phyloP scores from a whole-genome alignment of 768 basidiomycete species.

The Tulasnella sp. region DNA sequence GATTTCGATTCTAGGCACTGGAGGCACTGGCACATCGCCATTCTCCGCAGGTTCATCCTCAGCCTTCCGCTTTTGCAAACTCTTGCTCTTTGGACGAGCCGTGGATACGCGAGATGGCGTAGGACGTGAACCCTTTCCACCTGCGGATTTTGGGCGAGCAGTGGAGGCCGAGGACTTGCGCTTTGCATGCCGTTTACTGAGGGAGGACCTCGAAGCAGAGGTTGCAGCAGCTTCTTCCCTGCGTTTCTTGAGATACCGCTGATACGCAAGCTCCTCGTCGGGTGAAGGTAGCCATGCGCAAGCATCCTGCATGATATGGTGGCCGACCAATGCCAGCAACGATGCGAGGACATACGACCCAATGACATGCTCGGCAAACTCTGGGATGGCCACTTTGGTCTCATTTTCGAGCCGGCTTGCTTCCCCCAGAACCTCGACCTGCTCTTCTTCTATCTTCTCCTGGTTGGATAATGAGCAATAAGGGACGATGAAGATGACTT shows the following conservation, averaged over 20 bases:
- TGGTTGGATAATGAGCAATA: conserved; percentile 27
- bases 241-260: conserved; percentile 7
- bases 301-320: conserved; percentile 26
- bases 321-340: conserved; percentile 28
- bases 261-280: conserved; percentile 5
- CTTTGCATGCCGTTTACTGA: not conserved
- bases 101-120: not conserved
- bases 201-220: not conserved
- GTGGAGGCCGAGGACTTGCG: not conserved
- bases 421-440: conserved; percentile 32
- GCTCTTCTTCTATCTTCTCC: conserved; percentile 30
- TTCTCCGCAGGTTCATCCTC: not conserved
- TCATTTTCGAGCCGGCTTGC: conserved; percentile 30
- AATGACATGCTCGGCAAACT: conserved; percentile 23
- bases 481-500: conserved; percentile 32
- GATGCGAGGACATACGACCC: conserved; percentile 26
- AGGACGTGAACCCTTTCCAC: not conserved
- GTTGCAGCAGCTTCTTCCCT: not conserved
- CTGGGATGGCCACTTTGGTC: conserved; percentile 26
- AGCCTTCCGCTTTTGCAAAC: not conserved
- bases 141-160: not conserved
- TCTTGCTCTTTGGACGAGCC: conserved; percentile 2
- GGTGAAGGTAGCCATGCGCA: conserved; percentile 29
- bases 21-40: not conserved
- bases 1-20: not conserved